Conservation (phyloP, 2,329 filamentous ascomycete species). For the Lecanicillium sp. region DNA sequence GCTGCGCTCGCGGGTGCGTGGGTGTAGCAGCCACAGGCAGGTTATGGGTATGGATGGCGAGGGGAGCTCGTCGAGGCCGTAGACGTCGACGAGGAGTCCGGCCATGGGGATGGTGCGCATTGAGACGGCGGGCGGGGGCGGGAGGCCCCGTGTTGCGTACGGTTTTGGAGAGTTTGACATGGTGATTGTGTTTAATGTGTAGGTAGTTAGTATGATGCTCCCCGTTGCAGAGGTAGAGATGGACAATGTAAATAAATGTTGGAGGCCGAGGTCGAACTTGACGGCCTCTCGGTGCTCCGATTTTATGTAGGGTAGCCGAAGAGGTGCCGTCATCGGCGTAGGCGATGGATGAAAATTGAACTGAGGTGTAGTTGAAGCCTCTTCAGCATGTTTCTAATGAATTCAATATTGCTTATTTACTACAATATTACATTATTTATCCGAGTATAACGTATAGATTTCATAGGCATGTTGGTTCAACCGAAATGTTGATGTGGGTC, state of each 20-base stretch:
- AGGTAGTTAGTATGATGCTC: too few relatives aligned
- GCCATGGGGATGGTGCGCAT: constrained; percentile 61
- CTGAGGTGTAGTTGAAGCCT: neutral
- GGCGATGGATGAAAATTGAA: neutral
- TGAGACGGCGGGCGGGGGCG: constrained; percentile 46
- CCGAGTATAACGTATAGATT: too few relatives aligned
- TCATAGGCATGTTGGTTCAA: too few relatives aligned
- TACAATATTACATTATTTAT: too few relatives aligned
- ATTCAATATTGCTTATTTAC: too few relatives aligned
- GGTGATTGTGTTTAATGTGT: neutral
- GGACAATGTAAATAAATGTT: neutral
- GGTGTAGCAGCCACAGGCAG: constrained; percentile 88
- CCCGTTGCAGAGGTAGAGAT: neutral
- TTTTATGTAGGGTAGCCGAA: neutral
- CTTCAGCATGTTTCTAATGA: too few relatives aligned
- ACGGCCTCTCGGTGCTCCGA: too few relatives aligned
- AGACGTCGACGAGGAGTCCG: constrained; percentile 70
- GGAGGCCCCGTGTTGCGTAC: constrained; percentile 27
- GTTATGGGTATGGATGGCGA: constrained; percentile 48
- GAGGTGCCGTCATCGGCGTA: neutral
- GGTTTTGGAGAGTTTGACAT: constrained; percentile 1
- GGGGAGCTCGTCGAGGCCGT: constrained; percentile 69
- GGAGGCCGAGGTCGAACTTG: too few relatives aligned
- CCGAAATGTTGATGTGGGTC: too few relatives aligned
- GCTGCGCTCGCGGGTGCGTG: constrained; percentile 59